Evolutionary conservation across 2,329 filamentous ascomycete species (phyloP).

Genomic region (Knoxdaviesia capensis): DNA sequence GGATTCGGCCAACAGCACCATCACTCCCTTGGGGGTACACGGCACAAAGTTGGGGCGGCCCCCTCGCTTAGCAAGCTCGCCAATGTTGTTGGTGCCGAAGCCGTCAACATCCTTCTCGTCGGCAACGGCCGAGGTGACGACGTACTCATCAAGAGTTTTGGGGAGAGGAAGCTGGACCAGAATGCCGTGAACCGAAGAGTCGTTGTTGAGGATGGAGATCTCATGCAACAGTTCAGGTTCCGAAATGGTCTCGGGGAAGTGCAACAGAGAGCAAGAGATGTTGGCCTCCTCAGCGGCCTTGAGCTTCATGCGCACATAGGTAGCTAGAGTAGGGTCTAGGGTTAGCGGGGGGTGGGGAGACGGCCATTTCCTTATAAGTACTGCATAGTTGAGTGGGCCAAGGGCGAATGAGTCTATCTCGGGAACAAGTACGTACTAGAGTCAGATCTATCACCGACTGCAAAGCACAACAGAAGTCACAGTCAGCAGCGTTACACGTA

Average conservation of each 20-base stretch:
- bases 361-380: background rate
- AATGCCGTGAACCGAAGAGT: conserved; percentile 72
- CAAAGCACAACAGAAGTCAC: conserved; percentile 1
- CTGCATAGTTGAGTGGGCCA: background rate
- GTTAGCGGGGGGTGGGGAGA: conserved; percentile 8
- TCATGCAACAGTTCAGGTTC: conserved; percentile 74
- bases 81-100: conserved; percentile 86
- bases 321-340: conserved; percentile 32
- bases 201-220: conserved; percentile 68
- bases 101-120: conserved; percentile 97
- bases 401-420: background rate
- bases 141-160: conserved; percentile 74
- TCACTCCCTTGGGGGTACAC: conserved; percentile 93
- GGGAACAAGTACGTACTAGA: conserved; percentile 42
- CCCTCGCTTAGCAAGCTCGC: conserved; percentile 88
- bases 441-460: conserved; percentile 83
- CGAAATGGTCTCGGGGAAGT: conserved; percentile 61
- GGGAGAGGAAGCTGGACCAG: conserved; percentile 87
- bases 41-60: conserved; percentile 77
- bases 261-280: conserved; percentile 71
- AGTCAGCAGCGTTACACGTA: conserved; percentile 3
- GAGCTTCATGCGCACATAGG: conserved; percentile 99
- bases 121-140: conserved; percentile 72
- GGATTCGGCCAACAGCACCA: conserved; percentile 71
- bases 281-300: conserved; percentile 93